phyloP scores from a whole-genome alignment of 768 basidiomycete species.

The Suillus bovinus region DNA sequence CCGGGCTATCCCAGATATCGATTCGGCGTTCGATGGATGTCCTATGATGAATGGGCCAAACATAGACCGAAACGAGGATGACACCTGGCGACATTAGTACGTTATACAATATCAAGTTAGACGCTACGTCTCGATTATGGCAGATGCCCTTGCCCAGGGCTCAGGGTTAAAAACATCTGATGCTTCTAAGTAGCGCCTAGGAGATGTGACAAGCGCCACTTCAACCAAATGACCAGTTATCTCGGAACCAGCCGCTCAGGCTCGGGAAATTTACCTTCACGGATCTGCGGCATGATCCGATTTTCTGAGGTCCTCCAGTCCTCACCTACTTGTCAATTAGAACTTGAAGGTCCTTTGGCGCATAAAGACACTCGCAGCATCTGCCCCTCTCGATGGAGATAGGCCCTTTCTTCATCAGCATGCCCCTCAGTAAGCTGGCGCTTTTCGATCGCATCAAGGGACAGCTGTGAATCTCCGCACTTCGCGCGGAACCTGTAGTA shows the following conservation, averaged over 20 bases:
- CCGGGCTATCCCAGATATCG: background rate
- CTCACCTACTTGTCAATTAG: too few relatives aligned
- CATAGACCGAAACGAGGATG: background rate
- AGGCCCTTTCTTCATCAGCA: background rate
- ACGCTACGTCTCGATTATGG: background rate
- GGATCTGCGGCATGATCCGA: background rate
- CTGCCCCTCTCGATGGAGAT: background rate
- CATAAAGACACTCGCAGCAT: background rate
- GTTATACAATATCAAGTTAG: background rate
- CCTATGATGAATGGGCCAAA: background rate
- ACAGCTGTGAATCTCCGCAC: background rate
- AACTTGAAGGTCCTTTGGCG: background rate
- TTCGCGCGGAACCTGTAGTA: background rate
- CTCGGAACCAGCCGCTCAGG: background rate
- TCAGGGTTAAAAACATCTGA: background rate
- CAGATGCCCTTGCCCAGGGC: background rate
- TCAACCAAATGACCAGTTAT: background rate
- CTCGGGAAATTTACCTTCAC: background rate
- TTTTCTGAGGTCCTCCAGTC: background rate
- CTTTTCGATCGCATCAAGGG: background rate
- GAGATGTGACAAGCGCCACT: background rate
- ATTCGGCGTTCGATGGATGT: background rate
- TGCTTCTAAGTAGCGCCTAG: background rate
- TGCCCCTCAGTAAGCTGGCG: background rate
- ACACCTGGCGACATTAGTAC: background rate